Evolutionary conservation across 768 basidiomycete species (phyloP).

Genomic region (Dictyophora rubrovolvata): DNA sequence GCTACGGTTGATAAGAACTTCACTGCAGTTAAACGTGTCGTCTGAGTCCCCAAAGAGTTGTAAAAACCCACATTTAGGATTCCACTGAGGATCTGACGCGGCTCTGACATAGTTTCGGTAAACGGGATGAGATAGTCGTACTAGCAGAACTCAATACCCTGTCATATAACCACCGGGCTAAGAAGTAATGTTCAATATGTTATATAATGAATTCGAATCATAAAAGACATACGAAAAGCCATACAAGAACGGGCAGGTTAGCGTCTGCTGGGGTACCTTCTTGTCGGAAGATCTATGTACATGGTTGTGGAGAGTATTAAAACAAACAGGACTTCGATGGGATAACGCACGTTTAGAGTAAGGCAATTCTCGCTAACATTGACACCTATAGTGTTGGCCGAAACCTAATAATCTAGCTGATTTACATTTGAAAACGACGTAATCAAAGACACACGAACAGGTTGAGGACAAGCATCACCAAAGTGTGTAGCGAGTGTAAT

Average conservation of each 20-base stretch:
- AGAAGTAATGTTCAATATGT: not conserved
- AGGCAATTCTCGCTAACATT: constrained; percentile 44
- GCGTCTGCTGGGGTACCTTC: constrained; percentile 14
- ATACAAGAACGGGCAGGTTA: constrained; percentile 24
- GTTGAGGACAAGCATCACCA: constrained; percentile 48
- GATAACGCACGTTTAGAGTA: constrained; percentile 35
- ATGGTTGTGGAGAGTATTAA: not conserved
- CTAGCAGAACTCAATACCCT: not conserved
- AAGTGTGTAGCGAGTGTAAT: constrained; percentile 37
- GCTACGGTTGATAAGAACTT: constrained; percentile 6
- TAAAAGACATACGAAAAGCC: constrained; percentile 23
- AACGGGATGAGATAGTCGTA: not conserved
- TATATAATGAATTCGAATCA: not conserved
- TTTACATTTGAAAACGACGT: not conserved
- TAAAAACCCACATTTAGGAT: not conserved
- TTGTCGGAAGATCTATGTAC: constrained; percentile 24
- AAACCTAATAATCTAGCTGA: constrained; percentile 1
- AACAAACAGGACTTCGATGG: not conserved
- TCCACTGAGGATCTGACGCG: not conserved
- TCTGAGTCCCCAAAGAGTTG: not conserved
- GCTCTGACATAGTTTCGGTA: not conserved
- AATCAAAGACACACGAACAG: constrained; percentile 14
- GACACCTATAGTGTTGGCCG: constrained; percentile 26
- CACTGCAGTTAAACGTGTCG: not conserved
- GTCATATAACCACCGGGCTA: constrained; percentile 5